Evolutionary conservation across 257 asterid genomes (phyloP).

Genomic region (Lycium ferocissimum): DNA sequence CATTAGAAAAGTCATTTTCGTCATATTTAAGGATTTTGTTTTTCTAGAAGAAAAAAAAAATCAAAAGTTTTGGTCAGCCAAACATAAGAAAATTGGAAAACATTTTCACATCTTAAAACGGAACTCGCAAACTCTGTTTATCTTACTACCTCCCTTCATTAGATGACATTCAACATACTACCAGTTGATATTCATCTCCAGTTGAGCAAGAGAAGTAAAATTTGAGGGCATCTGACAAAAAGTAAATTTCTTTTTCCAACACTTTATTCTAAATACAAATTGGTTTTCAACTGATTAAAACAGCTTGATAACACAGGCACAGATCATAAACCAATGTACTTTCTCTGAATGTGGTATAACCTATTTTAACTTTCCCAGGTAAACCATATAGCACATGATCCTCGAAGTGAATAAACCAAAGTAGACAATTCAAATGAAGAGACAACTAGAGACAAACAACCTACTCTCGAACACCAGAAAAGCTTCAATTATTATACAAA

Average conservation of each 20-base stretch:
- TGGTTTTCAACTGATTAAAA: background rate
- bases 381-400: background rate
- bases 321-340: background rate
- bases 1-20: too few relatives aligned
- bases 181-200: background rate
- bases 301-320: background rate
- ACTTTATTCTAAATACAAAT: background rate
- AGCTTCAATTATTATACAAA: background rate
- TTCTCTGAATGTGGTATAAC: background rate
- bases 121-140: background rate
- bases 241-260: background rate
- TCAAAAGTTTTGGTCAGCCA: too few relatives aligned
- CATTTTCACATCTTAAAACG: too few relatives aligned
- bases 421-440: slow-evolving; percentile 3
- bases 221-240: background rate
- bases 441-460: background rate
- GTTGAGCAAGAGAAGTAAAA: background rate
- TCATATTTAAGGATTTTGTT: too few relatives aligned
- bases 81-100: too few relatives aligned
- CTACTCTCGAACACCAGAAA: background rate
- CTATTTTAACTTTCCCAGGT: background rate
- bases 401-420: background rate
- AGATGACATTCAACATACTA: background rate
- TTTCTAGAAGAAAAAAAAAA: too few relatives aligned
- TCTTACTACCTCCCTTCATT: background rate